Conservation (phyloP, 495 filamentous ascomycete species). For the Platismatia glauca region DNA sequence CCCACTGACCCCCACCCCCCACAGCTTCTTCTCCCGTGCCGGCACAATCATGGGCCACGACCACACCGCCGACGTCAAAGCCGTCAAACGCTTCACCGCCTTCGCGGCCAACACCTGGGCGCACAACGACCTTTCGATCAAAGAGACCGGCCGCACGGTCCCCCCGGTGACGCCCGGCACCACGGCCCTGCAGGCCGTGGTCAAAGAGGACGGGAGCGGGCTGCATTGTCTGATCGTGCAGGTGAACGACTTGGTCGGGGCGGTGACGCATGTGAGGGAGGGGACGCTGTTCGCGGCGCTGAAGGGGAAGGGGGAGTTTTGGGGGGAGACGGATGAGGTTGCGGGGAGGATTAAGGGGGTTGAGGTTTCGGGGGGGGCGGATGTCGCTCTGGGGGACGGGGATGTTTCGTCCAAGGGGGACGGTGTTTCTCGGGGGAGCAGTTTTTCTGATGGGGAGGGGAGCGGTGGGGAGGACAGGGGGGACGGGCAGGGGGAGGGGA, state of each 20-base stretch:
- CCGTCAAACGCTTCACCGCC: slow-evolving; percentile 19
- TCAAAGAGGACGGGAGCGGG: neutral
- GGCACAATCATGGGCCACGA: slow-evolving; percentile 23
- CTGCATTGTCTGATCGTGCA: slow-evolving; percentile 14
- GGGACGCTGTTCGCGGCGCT: slow-evolving; percentile 15
- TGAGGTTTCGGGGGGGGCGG: neutral
- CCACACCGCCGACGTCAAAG: slow-evolving; percentile 4
- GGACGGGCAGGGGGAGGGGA: neutral
- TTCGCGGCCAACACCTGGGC: slow-evolving; percentile 22
- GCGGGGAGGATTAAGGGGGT: neutral
- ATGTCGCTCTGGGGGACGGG: neutral
- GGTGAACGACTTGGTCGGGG: slow-evolving; percentile 14
- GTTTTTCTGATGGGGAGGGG: neutral
- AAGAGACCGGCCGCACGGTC: neutral
- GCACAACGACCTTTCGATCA: slow-evolving; percentile 9
- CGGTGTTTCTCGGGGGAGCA: slow-evolving; percentile 2
- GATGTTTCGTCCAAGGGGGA: neutral
- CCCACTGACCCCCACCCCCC: neutral
- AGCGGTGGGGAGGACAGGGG: neutral
- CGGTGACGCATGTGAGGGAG: slow-evolving; percentile 13
- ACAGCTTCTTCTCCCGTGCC: slow-evolving; percentile 22
- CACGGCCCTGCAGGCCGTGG: neutral
- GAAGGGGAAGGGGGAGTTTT: slow-evolving; percentile 7
- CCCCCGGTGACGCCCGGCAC: neutral
- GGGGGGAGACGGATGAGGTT: slow-evolving; percentile 3